phyloP scores from a whole-genome alignment of 2,329 filamentous ascomycete genomes.

The Dactylellina sp. region DNA sequence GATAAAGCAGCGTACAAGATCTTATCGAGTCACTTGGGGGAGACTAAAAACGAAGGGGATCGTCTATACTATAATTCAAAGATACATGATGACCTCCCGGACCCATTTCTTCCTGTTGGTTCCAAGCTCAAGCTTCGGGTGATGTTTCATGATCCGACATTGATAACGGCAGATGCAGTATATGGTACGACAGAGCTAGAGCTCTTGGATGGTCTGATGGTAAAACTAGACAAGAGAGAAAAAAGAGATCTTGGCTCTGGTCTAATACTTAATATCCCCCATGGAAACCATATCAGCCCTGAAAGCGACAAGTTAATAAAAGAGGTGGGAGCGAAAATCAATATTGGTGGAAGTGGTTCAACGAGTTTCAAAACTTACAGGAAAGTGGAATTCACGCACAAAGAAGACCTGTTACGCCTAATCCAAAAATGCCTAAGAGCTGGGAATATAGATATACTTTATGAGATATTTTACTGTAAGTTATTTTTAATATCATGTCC shows the following conservation, averaged over 20 bases:
- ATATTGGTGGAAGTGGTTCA: too few species aligned
- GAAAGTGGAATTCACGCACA: neutral
- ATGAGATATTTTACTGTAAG: neutral
- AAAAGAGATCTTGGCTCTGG: neutral
- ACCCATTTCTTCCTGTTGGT: neutral
- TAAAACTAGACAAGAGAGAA: neutral
- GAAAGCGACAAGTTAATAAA: too few species aligned
- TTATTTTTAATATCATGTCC: too few species aligned
- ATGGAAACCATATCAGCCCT: too few species aligned
- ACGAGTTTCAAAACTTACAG: too few species aligned
- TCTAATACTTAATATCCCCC: neutral
- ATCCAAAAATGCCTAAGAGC: neutral
- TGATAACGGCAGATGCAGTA: neutral
- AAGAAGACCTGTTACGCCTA: neutral
- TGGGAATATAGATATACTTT: neutral
- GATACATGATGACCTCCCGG: neutral
- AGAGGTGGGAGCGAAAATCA: neutral
- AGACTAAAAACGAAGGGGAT: neutral
- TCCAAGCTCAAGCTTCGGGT: slow-evolving; percentile 6
- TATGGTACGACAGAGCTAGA: neutral
- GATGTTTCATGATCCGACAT: neutral
- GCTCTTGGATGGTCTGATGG: neutral
- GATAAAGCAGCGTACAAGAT: slow-evolving; percentile 9
- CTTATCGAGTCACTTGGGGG: neutral
- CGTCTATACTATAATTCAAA: slow-evolving; percentile 12